phyloP scores from a whole-genome alignment of 2,329 filamentous ascomycete species.

The Phialemonium atrogriseum region DNA sequence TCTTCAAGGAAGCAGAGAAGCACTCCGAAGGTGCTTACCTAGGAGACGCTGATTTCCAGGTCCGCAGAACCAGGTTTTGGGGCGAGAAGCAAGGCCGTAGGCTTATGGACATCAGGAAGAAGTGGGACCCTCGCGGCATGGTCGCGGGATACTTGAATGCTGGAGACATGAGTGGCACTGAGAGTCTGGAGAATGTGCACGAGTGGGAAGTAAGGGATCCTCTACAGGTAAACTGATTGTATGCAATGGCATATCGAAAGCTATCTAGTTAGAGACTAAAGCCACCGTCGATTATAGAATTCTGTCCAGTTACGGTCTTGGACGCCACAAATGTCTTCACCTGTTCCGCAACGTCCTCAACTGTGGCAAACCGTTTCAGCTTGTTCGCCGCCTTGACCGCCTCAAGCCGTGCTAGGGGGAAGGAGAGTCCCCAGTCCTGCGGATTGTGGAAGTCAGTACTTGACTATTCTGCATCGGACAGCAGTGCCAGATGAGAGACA shows the following conservation, averaged over 20 bases:
- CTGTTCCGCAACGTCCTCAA: constrained; percentile 48
- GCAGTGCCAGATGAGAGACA: neutral
- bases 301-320: constrained; percentile 42
- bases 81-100: constrained; percentile 27
- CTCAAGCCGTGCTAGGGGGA: constrained; percentile 50
- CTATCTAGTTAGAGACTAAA: constrained; percentile 4
- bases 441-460: no score
- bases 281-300: constrained; percentile 41
- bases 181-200: constrained; percentile 32
- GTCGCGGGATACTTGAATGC: constrained; percentile 36
- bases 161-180: constrained; percentile 30
- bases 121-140: constrained; percentile 33
- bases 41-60: constrained; percentile 45
- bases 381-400: constrained; percentile 44
- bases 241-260: no score
- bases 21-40: constrained; percentile 41
- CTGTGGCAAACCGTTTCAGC: constrained; percentile 50
- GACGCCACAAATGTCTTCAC: constrained; percentile 40
- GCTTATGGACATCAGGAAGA: constrained; percentile 32
- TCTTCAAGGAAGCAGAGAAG: constrained; percentile 29
- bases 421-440: constrained; percentile 52
- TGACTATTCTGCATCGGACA: constrained; percentile 5
- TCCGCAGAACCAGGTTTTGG: constrained; percentile 39
- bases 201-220: constrained; percentile 19
- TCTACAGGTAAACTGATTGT: neutral